phyloP scores from a whole-genome alignment of 2,329 filamentous ascomycete genomes.

The Atkinsonella hypoxylon region DNA sequence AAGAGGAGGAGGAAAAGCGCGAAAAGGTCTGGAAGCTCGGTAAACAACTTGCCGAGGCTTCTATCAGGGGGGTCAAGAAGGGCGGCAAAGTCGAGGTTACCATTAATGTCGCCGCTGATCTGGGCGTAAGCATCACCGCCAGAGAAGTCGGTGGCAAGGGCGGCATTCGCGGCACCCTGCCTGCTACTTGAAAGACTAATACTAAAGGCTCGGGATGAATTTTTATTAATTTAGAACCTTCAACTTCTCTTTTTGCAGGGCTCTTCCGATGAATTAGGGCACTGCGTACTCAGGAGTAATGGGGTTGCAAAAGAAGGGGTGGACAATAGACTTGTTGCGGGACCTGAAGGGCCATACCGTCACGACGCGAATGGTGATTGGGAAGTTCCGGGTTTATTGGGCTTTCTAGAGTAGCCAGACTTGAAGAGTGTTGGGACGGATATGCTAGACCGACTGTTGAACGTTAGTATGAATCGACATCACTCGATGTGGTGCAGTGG shows the following conservation, averaged over 20 bases:
- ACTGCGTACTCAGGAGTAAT: neutral
- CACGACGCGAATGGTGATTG: neutral
- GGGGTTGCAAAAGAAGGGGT: neutral
- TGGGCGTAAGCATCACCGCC: conserved; percentile 67
- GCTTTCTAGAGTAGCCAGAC: neutral
- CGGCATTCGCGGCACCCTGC: conserved; percentile 56
- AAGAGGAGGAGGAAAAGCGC: conserved; percentile 77
- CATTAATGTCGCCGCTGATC: conserved; percentile 72
- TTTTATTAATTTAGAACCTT: neutral
- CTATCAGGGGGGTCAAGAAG: conserved; percentile 74
- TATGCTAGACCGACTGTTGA: neutral
- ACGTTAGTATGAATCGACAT: neutral
- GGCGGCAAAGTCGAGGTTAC: conserved; percentile 86
- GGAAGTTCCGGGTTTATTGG: too few relatives aligned
- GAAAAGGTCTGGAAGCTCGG: conserved; percentile 91
- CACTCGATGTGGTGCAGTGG: neutral
- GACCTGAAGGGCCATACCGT: neutral
- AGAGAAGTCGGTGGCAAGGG: conserved; percentile 81
- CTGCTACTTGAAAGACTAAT: conserved; percentile 12
- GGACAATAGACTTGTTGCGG: neutral
- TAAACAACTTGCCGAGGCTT: conserved; percentile 71
- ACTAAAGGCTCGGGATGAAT: neutral
- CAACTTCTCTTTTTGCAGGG: neutral
- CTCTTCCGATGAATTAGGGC: neutral
- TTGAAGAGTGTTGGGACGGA: neutral